Conservation (phyloP, 441 rosid species). For the Theobroma grandiflorum region DNA sequence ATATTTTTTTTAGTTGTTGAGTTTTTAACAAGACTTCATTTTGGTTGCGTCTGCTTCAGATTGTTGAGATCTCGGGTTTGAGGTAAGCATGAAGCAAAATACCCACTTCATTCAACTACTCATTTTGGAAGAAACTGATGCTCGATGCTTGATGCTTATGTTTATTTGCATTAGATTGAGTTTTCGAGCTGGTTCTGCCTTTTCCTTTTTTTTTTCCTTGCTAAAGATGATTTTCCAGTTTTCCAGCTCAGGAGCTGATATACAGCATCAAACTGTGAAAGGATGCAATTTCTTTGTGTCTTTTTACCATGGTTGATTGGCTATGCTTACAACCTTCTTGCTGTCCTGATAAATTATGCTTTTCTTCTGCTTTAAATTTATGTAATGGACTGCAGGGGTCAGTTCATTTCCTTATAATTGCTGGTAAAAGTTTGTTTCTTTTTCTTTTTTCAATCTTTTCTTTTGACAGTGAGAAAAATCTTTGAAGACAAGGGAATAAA, state of each 20-base stretch:
- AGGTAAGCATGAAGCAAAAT: slow-evolving; percentile 5
- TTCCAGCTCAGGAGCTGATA: neutral
- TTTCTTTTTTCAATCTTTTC: neutral
- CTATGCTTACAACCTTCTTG: neutral
- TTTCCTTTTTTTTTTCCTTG: no score
- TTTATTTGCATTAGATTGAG: neutral
- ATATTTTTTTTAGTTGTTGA: neutral
- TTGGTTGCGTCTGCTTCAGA: neutral
- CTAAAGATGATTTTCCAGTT: neutral
- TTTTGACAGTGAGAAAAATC: neutral
- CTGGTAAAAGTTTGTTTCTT: neutral
- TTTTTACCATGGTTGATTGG: neutral
- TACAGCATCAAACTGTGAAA: neutral
- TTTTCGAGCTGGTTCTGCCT: no score
- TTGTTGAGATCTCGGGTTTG: slow-evolving; percentile 11
- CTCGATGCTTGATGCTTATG: neutral
- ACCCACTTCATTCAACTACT: neutral
- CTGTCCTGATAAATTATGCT: neutral
- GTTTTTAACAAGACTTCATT: neutral
- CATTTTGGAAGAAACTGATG: neutral
- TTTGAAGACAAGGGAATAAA: neutral
- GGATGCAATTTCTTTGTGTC: neutral
- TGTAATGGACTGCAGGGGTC: neutral
- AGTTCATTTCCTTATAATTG: slow-evolving; percentile 1
- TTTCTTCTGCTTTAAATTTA: neutral